Evolutionary conservation across 305 asterid species (phyloP), one percentile per base, ranked within the genome.

Genomic region (Fraxinus nigra): DNA sequence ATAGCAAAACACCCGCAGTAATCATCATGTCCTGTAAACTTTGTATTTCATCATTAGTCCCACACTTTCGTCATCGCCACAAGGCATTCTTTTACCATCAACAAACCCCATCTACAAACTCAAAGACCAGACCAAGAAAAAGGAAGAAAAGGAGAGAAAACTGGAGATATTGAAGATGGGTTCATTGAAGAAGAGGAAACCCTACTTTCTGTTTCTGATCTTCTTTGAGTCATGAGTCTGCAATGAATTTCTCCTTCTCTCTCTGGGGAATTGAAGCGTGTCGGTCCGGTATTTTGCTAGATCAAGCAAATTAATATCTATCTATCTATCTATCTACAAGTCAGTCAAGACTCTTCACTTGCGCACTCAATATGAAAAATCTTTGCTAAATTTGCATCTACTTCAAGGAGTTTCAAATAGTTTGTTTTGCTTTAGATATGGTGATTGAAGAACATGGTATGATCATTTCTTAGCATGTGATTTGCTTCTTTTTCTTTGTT

Each of bases 211-310:
- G 13, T 54, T 46, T 72, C 79, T 20, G 76, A 76, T 40, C 72
- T 72, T 67, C 34, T 40, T 72, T 73, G 78, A 78, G 40, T 28
- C 35, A 46, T 63, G 40, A 43, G 59, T 67, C 38, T 11, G 18
- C 20, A 38, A 76, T n/a, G 79, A 5, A 84, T 59, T 80, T 18
- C 40, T 65, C 37, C n/a, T 3, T 51, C 82, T 75, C 82, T 88
- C 83, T 81, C 85, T 28, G 81, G 92, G 97, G 94, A 89, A 91
- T 91, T 59, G 92, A 92, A 91, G 94, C 93, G 22, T 79, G 76
- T 79, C 72, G 97, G 97, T 92, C 94, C 97, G 93, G 90, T 28
- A 82, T 76, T 83, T 86, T 33, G 67, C 73, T 80, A 82, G 84
- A 85, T 85, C 85, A 18, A 73, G 33, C 67, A 56, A 48, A 54